Percentiles rank a stretch among this genome's conserved stretches.
These are phyloP conservation scores for Lyophyllum atratum DNA, from an alignment of 768 basidiomycete genomes.

Conservation along the genomic window DNA sequence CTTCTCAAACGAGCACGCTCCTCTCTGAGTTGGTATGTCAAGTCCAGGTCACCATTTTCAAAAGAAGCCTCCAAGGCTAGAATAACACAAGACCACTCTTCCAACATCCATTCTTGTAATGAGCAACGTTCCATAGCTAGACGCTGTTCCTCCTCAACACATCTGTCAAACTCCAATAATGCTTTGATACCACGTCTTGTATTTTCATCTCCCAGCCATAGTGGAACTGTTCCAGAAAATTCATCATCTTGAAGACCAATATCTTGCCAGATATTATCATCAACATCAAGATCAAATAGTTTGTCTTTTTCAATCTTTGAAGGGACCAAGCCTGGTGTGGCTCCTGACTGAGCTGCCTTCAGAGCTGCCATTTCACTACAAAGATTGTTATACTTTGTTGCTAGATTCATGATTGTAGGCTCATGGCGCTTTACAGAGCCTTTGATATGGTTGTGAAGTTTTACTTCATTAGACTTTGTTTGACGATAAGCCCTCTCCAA, in stretches of 20 bases:
- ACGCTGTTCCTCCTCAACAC: not conserved
- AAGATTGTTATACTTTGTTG: not conserved
- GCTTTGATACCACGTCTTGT: not conserved
- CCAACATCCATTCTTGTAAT: not conserved
- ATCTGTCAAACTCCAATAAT: too few relatives aligned
- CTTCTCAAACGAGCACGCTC: not conserved
- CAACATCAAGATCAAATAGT: not conserved
- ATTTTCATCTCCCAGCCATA: not conserved
- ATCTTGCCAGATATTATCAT: not conserved
- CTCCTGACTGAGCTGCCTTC: not conserved
- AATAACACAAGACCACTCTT: not conserved
- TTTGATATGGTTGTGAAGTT: not conserved
- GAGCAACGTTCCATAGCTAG: too few relatives aligned
- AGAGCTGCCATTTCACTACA: not conserved
- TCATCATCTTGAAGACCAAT: not conserved
- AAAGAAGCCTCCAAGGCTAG: not conserved
- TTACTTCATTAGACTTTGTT: not conserved
- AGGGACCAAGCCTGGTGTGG: not conserved
- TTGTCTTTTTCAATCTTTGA: not conserved
- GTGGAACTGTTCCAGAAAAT: not conserved
- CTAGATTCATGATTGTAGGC: not conserved
- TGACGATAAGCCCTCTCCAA: not conserved
- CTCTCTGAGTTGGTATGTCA: too few relatives aligned
- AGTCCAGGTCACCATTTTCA: not conserved
- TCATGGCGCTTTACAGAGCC: not conserved